Conservation (phyloP, 169 alveolate genomes). For the Eimeria maxima region DNA sequence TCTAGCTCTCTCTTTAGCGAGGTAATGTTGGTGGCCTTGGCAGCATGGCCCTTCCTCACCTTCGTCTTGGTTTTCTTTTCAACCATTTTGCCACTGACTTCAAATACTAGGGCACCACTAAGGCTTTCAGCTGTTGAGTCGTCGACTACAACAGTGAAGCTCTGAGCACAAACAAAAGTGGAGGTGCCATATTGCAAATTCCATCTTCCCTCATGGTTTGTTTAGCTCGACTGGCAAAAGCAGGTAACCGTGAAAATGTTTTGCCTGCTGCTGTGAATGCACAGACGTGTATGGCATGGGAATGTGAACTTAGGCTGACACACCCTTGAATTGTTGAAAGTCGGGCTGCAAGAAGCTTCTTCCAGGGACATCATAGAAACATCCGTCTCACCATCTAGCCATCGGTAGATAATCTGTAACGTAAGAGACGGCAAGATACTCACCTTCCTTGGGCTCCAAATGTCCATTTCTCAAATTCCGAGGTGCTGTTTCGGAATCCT, state of each 20-base stretch:
- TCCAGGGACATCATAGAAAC: conserved; percentile 30
- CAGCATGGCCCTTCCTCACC: neutral
- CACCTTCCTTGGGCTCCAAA: neutral
- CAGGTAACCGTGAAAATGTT: neutral
- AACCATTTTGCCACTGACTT: conserved; percentile 57
- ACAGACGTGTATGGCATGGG: neutral
- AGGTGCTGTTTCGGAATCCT: neutral
- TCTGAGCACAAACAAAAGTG: neutral
- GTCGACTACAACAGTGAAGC: conserved; percentile 30
- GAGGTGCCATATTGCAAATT: neutral
- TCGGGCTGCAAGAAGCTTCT: conserved; percentile 31
- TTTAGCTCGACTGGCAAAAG: neutral
- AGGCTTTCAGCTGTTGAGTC: conserved; percentile 41
- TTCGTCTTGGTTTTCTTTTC: conserved; percentile 46
- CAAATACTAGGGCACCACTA: conserved; percentile 51
- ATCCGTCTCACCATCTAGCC: conserved; percentile 72
- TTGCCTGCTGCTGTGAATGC: too few species aligned
- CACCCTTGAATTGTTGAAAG: conserved; percentile 51
- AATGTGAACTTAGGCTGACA: neutral
- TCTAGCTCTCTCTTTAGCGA: neutral
- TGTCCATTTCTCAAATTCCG: neutral
- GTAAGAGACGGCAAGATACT: neutral
- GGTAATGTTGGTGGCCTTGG: conserved; percentile 1
- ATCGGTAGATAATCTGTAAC: conserved; percentile 50
- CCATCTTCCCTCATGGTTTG: neutral